Percentiles rank a stretch among this genome's conserved stretches.
Conservation (phyloP, 192 early-diverging fungal species). For the Dissophora globulifera region DNA sequence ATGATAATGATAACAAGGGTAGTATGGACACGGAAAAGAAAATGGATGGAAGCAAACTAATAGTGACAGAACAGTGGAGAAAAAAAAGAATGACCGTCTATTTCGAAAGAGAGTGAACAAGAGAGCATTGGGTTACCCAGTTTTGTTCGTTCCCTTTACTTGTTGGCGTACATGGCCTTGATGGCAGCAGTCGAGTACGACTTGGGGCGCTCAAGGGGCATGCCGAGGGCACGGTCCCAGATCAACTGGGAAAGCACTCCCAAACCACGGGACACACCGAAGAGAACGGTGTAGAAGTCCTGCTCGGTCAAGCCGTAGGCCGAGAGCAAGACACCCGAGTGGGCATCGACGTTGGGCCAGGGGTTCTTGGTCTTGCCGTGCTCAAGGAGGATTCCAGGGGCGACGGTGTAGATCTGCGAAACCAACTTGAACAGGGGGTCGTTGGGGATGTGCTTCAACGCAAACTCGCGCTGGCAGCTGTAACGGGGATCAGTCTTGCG, state of each 20-base stretch:
- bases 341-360: constrained; percentile 99
- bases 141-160: too few relatives aligned
- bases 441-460: constrained; percentile 95
- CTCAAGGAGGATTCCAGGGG: constrained; percentile 93
- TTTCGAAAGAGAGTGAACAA: not conserved
- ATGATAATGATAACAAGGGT: too few relatives aligned
- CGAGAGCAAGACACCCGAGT: constrained; percentile 96
- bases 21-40: not conserved
- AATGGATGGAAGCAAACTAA: not conserved
- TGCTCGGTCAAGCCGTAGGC: constrained; percentile 97
- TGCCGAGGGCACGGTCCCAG: constrained; percentile 97
- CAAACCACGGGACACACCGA: constrained; percentile 98
- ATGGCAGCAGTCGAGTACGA: constrained; percentile 87
- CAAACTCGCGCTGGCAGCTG: constrained; percentile 98
- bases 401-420: constrained; percentile 96
- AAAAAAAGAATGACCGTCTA: too few relatives aligned
- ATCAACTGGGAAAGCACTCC: constrained; percentile 95
- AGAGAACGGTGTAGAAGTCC: constrained; percentile 99
- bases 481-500: constrained; percentile 96
- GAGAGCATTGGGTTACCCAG: not conserved
- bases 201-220: constrained; percentile 94
- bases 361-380: constrained; percentile 99
- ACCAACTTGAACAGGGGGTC: constrained; percentile 98
- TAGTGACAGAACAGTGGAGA: too few relatives aligned
- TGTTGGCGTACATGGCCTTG: constrained; percentile 83